Evolutionary conservation across 768 basidiomycete genomes (phyloP).

Genomic region (Mycena maculata): DNA sequence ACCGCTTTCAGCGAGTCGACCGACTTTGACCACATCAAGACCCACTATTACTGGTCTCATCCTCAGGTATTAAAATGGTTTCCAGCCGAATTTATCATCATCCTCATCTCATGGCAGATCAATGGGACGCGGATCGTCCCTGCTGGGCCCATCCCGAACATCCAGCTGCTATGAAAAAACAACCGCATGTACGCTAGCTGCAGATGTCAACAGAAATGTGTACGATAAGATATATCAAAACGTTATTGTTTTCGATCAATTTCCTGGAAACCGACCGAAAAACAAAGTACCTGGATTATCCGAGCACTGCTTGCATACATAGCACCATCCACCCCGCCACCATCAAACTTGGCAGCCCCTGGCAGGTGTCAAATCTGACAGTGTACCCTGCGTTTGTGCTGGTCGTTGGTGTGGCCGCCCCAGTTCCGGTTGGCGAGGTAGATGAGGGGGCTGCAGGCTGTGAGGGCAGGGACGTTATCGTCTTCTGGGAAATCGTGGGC

Average conservation of each 20-base stretch:
- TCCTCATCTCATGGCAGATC: conserved; percentile 57
- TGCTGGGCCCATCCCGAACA: conserved; percentile 75
- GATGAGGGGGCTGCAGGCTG: neutral
- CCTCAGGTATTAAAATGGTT: conserved; percentile 25
- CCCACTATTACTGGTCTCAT: conserved; percentile 78
- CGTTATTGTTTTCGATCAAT: neutral
- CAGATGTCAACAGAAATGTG: too few relatives aligned
- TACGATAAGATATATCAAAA: too few relatives aligned
- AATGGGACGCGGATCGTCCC: conserved; percentile 85
- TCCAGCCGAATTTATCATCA: neutral
- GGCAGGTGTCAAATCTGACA: neutral
- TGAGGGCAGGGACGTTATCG: conserved; percentile 7
- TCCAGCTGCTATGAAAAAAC: conserved; percentile 65
- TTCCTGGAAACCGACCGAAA: neutral
- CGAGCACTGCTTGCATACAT: neutral
- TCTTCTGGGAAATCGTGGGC: conserved; percentile 17
- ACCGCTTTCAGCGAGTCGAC: conserved; percentile 89
- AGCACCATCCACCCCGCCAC: conserved; percentile 2
- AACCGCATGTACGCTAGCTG: neutral
- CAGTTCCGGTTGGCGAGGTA: neutral
- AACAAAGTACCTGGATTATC: neutral
- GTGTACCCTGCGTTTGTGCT: neutral
- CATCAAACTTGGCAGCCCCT: neutral
- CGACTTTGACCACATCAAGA: conserved; percentile 90
- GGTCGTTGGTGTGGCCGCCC: neutral